These are phyloP conservation scores for Talaromyces sp. DNA, from an alignment of 2,329 filamentous ascomycete genomes.

Conservation along the genomic window DNA sequence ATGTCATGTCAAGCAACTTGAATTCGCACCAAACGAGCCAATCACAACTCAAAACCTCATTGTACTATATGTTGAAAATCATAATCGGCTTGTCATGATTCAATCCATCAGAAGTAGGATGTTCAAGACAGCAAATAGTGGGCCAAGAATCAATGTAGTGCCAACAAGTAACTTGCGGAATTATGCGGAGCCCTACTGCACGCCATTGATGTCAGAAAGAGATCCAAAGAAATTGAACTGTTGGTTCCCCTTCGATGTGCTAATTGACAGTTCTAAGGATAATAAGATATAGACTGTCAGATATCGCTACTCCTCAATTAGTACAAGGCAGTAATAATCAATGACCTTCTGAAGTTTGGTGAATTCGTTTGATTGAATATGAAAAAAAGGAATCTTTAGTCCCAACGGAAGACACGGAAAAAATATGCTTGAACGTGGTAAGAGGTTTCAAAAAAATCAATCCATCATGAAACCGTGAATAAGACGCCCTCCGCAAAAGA, in stretches of 20 bases:
- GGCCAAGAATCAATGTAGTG: not conserved
- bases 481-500: not conserved
- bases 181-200: not conserved
- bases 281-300: not conserved
- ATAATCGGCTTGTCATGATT: too few species aligned
- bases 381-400: not conserved
- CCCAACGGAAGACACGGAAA: not conserved
- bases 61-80: not conserved
- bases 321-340: too few species aligned
- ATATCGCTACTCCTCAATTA: not conserved
- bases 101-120: not conserved
- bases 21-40: not conserved
- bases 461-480: constrained; percentile 3
- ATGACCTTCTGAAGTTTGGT: not conserved
- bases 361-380: not conserved
- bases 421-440: not conserved
- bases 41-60: not conserved
- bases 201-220: not conserved
- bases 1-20: constrained; percentile 1
- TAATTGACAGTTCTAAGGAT: not conserved
- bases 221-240: not conserved
- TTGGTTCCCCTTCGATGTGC: not conserved
- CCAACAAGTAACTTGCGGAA: not conserved
- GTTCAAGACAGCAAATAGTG: not conserved
- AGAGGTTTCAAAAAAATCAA: not conserved